Base-by-base conservation (phyloP, 176 grass and related monocot genomes). In the Raddia distichophylla region DNA sequence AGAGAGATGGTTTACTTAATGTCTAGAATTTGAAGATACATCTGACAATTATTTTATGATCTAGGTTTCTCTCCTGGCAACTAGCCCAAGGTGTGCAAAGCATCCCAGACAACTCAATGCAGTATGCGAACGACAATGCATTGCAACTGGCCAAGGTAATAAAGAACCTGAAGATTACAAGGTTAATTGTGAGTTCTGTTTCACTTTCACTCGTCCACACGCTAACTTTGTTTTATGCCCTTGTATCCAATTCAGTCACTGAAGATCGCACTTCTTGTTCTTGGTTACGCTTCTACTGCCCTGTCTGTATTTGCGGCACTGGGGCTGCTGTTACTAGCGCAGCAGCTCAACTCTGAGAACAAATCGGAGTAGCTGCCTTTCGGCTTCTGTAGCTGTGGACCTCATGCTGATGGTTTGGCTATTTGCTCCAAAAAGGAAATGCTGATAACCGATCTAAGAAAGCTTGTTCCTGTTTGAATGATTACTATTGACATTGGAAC, bases 61-160 rank as follows among this genome's bases (percentile, higher is more conserved):
- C 18, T 48, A 98, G 95, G 74, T 65, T 93, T 76, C 78, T 98
- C 57, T 98, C 92, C 17, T 94, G 92, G 95, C 52, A 83, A 79
- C 81, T 95, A 77, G 88, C 84, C 69, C 92, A 86, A 84, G 95
- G 92, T 35, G 83, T 98, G 64, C 82, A 90, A 87, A 88, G 37
- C 84, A 82, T 82, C 50, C 95, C 95, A 5, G 86, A 93, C 16
- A 83, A 32, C 60, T 83, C 88, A 3, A 32, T 73, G 75, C 75
- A 91, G 73, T 97, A 97, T 37, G 77, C 86, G 43, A 94, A 94
- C 8, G 82, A 80, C 58, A 93, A 92, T 50, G 83, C 88, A 27
- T 13, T 85, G 63, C 34, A 82, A 10, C 68, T 91, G 43, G 88
- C 88, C 22, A 91, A 91, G 95, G 92, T 98, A 84, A 48, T 22